These are phyloP conservation scores for Blastocrithidia nonstop DNA, from an alignment of 208 protist genomes.

Conservation along the genomic window DNA sequence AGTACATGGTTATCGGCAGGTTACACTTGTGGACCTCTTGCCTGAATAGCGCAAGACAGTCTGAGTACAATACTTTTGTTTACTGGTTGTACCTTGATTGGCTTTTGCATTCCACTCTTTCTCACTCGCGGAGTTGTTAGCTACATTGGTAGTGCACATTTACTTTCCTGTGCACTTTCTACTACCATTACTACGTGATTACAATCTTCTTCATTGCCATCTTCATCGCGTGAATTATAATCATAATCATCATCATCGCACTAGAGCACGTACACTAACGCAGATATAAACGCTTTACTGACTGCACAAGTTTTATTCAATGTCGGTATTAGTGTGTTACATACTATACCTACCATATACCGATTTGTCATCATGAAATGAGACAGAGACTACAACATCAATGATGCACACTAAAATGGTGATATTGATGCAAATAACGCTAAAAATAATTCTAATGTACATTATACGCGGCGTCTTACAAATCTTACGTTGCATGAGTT, in stretches of 20 bases:
- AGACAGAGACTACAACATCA: slow-evolving; percentile 5
- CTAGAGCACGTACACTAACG: no score
- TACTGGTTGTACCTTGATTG: slow-evolving; percentile 47
- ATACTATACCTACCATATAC: slow-evolving; percentile 60
- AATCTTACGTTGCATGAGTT: background rate
- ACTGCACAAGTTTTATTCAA: slow-evolving; percentile 58
- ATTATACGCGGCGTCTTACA: background rate
- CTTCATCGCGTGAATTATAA: background rate
- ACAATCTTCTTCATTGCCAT: slow-evolving; percentile 10
- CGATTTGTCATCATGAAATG: slow-evolving; percentile 27
- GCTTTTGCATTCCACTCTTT: slow-evolving; percentile 52
- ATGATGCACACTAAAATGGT: no score
- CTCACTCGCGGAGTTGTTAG: slow-evolving; percentile 73
- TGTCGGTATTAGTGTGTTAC: slow-evolving; percentile 27
- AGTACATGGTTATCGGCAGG: slow-evolving; percentile 25
- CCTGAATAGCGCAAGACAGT: slow-evolving; percentile 57
- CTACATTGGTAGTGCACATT: slow-evolving; percentile 55
- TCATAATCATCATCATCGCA: slow-evolving; percentile 1
- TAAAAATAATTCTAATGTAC: background rate
- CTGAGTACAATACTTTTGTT: slow-evolving; percentile 29
- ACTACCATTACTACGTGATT: slow-evolving; percentile 36
- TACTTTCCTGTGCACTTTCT: slow-evolving; percentile 46
- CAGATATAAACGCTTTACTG: slow-evolving; percentile 58
- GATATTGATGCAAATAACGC: background rate
- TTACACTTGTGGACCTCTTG: slow-evolving; percentile 57